Base-by-base conservation (phyloP, 345 rosid species). In the Boechera stricta region DNA sequence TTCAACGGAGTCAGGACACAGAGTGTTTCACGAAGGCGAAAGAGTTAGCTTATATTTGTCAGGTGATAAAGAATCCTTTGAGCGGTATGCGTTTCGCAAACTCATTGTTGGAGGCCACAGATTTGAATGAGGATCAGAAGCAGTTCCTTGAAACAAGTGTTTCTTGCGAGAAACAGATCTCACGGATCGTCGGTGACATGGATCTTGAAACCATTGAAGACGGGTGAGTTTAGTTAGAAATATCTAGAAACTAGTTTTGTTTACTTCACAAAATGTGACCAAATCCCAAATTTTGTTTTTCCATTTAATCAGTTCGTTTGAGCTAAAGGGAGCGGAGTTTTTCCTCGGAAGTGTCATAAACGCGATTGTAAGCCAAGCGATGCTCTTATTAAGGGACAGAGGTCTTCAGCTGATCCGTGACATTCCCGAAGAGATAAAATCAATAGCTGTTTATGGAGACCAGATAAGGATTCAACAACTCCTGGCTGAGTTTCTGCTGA, bases 341-440 rank as follows among this genome's bases (percentile, higher is more conserved):
- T 85, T 82, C 31, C 86, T 95, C 7, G 99, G 96, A 69, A 84
- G 88, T 77, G 92, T 92, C 68, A 90, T 92, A 71, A 87, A 92
- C 81, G 98, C 96, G 16, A 97, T 95, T 33, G 97, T 92, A 76
- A 95, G 99, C 87, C 99, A 95, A 87, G 96, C 87, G 21, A 90
- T 91, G 97, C 63, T 85, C 61, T 74, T 88, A 77, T 78, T 92
- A 72, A 87, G 88, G 75, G 97, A 89, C 79, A 87, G 92, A 82
- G 90, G 85, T 71, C 84, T 94, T 57, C 95, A 94, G 72, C 81
- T 94, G 79, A 89, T 94, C 79, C 92, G 98, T 18, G 99, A 94
- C 83, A 94, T 94, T 78, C 98, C 99, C 1, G 98, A 88, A 68
- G 97, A 89, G 83, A 86, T 92, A 49, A 94, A 94, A 82, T 77